Evolutionary conservation across 2,329 filamentous ascomycete species (phyloP).

Genomic region (Microdochium nivale): DNA sequence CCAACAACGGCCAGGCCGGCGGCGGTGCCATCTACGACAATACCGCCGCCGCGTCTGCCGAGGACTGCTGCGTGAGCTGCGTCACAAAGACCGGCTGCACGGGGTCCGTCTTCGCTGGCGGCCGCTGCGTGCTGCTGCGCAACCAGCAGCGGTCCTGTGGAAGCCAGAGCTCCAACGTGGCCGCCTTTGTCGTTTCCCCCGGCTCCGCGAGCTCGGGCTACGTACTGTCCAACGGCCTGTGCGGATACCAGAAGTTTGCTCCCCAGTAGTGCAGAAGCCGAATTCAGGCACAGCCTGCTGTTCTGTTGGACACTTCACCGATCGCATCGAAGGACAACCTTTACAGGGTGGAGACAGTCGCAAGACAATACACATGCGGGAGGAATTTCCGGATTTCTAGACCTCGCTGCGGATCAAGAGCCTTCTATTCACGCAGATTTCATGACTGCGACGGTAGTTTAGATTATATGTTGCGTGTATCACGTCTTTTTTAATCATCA

Average conservation of each 20-base stretch:
- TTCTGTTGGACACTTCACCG: no score
- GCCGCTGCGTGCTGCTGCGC: background rate
- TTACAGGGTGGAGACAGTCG: no score
- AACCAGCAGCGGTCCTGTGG: background rate
- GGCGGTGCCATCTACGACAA: background rate
- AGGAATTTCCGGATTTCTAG: no score
- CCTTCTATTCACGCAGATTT: no score
- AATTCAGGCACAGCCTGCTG: no score
- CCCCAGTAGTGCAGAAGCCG: no score
- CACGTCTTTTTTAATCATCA: no score
- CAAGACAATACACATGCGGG: no score
- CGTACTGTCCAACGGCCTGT: background rate
- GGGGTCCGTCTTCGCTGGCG: background rate
- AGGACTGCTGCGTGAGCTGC: background rate
- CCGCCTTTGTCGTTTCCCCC: background rate
- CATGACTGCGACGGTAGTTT: no score
- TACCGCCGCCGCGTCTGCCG: background rate
- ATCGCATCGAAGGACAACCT: no score
- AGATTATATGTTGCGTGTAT: no score
- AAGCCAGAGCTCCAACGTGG: background rate
- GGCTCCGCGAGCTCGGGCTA: background rate
- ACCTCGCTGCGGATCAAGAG: no score
- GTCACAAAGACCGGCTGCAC: background rate
- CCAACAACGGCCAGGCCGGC: background rate
- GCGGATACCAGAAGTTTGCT: background rate